Conservation (phyloP, 2,329 filamentous ascomycete genomes). For the Pseudocercospora vitis region DNA sequence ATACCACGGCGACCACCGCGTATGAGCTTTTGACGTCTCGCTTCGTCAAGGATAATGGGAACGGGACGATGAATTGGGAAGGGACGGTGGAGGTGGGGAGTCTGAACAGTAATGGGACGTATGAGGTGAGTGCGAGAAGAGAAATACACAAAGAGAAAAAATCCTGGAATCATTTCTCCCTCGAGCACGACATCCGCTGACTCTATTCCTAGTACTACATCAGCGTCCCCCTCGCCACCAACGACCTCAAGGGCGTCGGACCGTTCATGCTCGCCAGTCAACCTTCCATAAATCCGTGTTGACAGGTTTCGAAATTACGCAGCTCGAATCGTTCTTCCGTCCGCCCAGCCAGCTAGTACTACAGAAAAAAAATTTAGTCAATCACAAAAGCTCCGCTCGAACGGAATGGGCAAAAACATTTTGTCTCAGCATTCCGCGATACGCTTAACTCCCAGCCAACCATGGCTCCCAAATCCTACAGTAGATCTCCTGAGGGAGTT, state of each 20-base stretch:
- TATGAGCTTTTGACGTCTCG: constrained; percentile 47
- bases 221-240: constrained; percentile 36
- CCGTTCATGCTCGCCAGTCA: constrained; percentile 42
- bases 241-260: constrained; percentile 46
- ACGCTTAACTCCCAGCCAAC: too few relatives aligned
- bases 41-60: constrained; percentile 51
- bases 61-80: constrained; percentile 53
- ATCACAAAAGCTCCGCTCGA: too few relatives aligned
- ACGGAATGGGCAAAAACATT: too few relatives aligned
- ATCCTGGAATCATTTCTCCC: too few relatives aligned
- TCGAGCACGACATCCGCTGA: neutral
- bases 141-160: too few relatives aligned
- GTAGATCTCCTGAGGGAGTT: too few relatives aligned
- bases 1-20: constrained; percentile 49
- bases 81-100: constrained; percentile 56
- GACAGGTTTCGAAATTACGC: too few relatives aligned
- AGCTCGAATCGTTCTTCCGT: too few relatives aligned
- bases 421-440: too few relatives aligned
- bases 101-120: constrained; percentile 50
- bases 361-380: too few relatives aligned
- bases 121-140: constrained; percentile 52
- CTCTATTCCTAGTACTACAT: constrained; percentile 39
- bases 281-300: constrained; percentile 1
- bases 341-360: too few relatives aligned
- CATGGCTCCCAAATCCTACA: too few relatives aligned